Base-by-base conservation (phyloP, 2,329 filamentous ascomycete species). In the Fusarium cicatricum region DNA sequence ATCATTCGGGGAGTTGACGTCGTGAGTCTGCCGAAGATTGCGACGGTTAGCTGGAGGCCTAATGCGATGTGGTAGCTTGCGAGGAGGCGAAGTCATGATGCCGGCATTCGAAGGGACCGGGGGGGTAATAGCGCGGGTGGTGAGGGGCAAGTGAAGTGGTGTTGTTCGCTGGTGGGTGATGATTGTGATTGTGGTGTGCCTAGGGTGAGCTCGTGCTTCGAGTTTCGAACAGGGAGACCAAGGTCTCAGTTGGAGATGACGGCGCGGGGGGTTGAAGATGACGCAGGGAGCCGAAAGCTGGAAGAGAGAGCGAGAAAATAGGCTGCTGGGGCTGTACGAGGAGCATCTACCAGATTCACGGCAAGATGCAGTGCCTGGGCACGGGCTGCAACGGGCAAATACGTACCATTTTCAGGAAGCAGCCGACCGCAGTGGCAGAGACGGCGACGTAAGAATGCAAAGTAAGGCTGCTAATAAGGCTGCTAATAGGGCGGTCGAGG, bases 1-100 rank as follows among this genome's bases (percentile, higher is more conserved):
- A 67, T 83, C 80, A 72, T 80, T 84, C 12, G 82, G 82, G 45
- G 82, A 84, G 59, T 82, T 79, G 48, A 82, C 76, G 70, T 82
- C 81, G 74, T 81, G 81, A 69, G 78, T 81, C 80, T 84, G 71
- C 10, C 55, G 57, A 41, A 37, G 42, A 47, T 44, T 31, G 38
- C 43, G 37, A 33, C 44, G 45, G 70, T 75, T 56, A 75, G 72
- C 60, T 55, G 29, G 36, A 23, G 39, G 23, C 55, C 37, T 58
- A 34, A 14, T 41, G 53, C 63, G 63, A 52, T 52, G 52, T 11
- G 63, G 60, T 12, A 71, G 60, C 33, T 53, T 44, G 34, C 39
- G 57, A 33, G 34, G 45, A 56, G 50, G 39, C 15, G 46, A 57
- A 36, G 55, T 43, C 64, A 68, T 71, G 58, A 57, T 62, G 52